These are phyloP conservation scores for Dunaliella sp. DNA, from an alignment of 139 green algal species.

Conservation along the genomic window DNA sequence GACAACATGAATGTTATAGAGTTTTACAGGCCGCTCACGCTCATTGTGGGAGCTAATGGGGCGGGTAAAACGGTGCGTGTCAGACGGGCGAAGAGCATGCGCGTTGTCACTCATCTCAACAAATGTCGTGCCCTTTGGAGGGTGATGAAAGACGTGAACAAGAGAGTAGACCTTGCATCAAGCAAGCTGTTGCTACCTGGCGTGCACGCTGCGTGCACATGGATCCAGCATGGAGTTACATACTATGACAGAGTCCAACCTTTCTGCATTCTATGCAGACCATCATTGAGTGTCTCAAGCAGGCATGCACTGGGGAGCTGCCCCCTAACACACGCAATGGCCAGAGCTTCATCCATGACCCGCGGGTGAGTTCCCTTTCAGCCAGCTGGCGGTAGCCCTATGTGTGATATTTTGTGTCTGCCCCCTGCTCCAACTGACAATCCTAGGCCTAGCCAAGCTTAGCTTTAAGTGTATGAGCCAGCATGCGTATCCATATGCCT, in stretches of 20 bases:
- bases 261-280: slow-evolving; percentile 68
- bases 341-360: slow-evolving; percentile 90
- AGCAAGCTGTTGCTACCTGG: too few species aligned
- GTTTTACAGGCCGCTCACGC: slow-evolving; percentile 93
- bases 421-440: too few species aligned
- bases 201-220: too few species aligned
- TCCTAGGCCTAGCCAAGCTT: too few species aligned
- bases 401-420: too few species aligned
- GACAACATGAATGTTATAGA: slow-evolving; percentile 85
- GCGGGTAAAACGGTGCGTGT: slow-evolving; percentile 91
- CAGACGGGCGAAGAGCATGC: background rate
- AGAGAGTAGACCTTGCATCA: too few species aligned
- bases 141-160: too few species aligned
- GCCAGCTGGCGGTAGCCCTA: too few species aligned
- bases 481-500: too few species aligned
- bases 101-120: background rate
- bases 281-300: slow-evolving; percentile 97
- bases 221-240: too few species aligned
- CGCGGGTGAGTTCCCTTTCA: slow-evolving; percentile 5
- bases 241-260: too few species aligned
- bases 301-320: slow-evolving; percentile 91
- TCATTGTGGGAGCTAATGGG: slow-evolving; percentile 97
- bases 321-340: slow-evolving; percentile 87
- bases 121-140: background rate
- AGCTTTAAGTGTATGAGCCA: too few species aligned